Percentiles rank a stretch among this genome's conserved stretches.
phyloP scores from a whole-genome alignment of 345 rosid genomes.

The Citrus glauca region DNA sequence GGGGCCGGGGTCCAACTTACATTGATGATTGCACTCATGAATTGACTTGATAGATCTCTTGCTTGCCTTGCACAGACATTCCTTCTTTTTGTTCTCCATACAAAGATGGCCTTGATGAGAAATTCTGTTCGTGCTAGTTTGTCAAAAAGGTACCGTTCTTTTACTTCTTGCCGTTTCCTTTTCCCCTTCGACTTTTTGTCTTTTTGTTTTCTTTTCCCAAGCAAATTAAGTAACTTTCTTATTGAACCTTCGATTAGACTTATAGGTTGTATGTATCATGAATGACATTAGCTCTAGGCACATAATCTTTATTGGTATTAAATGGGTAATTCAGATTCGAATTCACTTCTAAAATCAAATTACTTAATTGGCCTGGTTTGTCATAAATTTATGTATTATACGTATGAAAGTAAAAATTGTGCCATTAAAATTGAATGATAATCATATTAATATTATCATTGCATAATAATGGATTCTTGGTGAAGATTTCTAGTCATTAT shows the following conservation, averaged over 20 bases:
- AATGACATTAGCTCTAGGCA: not conserved
- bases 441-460: not conserved
- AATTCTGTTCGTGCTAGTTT: not conserved
- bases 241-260: not conserved
- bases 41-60: constrained; percentile 21
- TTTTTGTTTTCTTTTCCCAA: constrained; percentile 6
- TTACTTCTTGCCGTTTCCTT: not conserved
- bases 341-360: not conserved
- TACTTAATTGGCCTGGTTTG: not conserved
- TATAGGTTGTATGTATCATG: not conserved
- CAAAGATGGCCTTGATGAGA: constrained; percentile 3
- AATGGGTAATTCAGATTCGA: not conserved
- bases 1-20: constrained; percentile 26
- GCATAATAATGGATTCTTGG: constrained; percentile 13
- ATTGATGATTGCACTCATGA: constrained; percentile 29
- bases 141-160: constrained; percentile 13
- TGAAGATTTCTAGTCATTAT: constrained; percentile 13
- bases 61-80: constrained; percentile 31
- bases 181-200: not conserved
- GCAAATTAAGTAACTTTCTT: constrained; percentile 12
- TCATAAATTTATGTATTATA: not conserved
- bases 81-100: constrained; percentile 3
- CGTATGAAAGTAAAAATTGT: not conserved
- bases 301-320: too few species aligned
- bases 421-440: not conserved